Evolutionary conservation across 192 early-diverging fungal species (phyloP), one percentile per base, ranked within the genome.

Genomic region (Chytriomyces confervae): DNA sequence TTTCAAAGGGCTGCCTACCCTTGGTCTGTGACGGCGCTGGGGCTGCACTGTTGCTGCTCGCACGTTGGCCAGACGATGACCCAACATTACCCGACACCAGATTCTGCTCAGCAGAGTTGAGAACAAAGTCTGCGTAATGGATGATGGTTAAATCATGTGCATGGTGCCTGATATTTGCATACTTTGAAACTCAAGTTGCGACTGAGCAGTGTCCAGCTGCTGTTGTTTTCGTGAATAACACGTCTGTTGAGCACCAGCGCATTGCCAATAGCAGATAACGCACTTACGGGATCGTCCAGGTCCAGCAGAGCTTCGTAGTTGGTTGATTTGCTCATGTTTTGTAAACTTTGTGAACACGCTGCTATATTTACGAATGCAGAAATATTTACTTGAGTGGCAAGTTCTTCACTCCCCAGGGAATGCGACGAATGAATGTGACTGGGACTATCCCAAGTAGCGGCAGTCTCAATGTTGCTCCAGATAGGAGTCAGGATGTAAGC

Each of bases 121-220:
- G 83, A 20, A 89, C 83, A 75, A 89, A 89, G 70, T 87, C 84
- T 87, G 66, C 3, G 47, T 4, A 60, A 44, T 47, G 3, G 49
- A 16, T 9, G 20, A 11, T 18, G 27, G 63, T 18, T 13, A 36
- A 57, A 66, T 20, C 16, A 3, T 43, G 43, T 24, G 49, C 66
- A 77, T 16, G 18, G 18, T 13, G 67, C 18, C 45, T 10, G 27
- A 69, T 45, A 47, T 23, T 23, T 65, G 61, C 77, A 11, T 75
- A 86, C 85, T 84, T 69, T 88, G 86, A 62, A 88, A 88, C 77
- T 88, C 86, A 27, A 88, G 77, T 74, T 85, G 83, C 36, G 86
- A 78, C 62, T 84, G 81, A 4, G 81, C 79, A 6, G 84, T 73
- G 75, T 85, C 81, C 60, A 85, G 62, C 16, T 47, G 18, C 49